Conservation (phyloP, 805 yeast species). For the Grigorovia humatica region DNA sequence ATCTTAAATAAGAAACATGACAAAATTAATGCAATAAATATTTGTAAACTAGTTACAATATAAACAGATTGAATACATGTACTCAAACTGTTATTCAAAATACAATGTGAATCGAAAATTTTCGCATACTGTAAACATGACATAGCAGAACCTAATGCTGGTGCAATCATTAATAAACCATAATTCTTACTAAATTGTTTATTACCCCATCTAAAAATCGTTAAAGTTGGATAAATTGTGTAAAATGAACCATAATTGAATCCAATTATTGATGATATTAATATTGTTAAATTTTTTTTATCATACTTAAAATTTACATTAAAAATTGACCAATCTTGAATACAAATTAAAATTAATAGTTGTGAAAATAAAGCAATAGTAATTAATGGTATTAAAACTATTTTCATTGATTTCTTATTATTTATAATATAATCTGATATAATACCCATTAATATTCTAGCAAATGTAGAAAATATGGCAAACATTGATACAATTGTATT, state of each 20-base stretch:
- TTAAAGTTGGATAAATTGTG: slow-evolving; percentile 76
- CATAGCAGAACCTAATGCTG: slow-evolving; percentile 67
- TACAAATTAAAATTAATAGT: slow-evolving; percentile 15
- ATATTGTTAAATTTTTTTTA: slow-evolving; percentile 23
- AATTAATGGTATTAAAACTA: slow-evolving; percentile 27
- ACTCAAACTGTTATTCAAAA: slow-evolving; percentile 1
- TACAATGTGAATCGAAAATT: slow-evolving; percentile 39
- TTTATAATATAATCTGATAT: slow-evolving; percentile 45
- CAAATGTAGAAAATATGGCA: slow-evolving; percentile 60
- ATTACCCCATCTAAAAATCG: slow-evolving; percentile 79
- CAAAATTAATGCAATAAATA: slow-evolving; percentile 6
- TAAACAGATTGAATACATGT: slow-evolving; percentile 18
- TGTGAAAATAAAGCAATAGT: slow-evolving; percentile 32
- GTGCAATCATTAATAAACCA: slow-evolving; percentile 83
- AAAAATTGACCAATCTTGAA: slow-evolving; percentile 8
- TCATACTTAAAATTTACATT: slow-evolving; percentile 14
- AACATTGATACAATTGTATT: slow-evolving; percentile 43
- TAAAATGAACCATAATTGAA: slow-evolving; percentile 71
- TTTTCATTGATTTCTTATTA: slow-evolving; percentile 20
- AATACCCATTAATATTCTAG: slow-evolving; percentile 59
- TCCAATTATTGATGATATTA: slow-evolving; percentile 41
- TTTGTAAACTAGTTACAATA: slow-evolving; percentile 6
- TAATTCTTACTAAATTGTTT: slow-evolving; percentile 85
- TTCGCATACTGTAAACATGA: slow-evolving; percentile 64
- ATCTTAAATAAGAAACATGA: slow-evolving; percentile 6